Base-by-base conservation (phyloP, 768 basidiomycete species). In the Boletus edulis region DNA sequence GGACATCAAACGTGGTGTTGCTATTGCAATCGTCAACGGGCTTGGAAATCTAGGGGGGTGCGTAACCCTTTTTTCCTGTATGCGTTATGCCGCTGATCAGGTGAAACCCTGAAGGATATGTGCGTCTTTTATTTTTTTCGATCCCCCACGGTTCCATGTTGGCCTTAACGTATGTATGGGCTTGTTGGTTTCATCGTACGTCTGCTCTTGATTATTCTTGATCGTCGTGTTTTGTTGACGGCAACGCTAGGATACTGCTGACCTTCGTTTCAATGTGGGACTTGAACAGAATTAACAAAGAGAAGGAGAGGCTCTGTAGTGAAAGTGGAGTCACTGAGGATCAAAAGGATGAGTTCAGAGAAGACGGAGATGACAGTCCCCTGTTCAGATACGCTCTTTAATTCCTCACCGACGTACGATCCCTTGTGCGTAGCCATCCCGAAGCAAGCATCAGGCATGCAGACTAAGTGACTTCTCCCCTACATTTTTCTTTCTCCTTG, bases 31-130 rank as follows among this genome's bases (percentile, higher is more conserved):
- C 71, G 73, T 83, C 13, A 77, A 77, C 37, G 80, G 79, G 13
- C 52, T 81, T 41, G 82, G 79, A n/a, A 85, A 83, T 58, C 62
- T 84, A 15, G 82, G 82, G 55, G 82, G 81, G 61, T 78, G 45
- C 46, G 69, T 56, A 11, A 4, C 68, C 13, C 72, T 71, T 39
- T n/a, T 41, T 31, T 29, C 35, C 9, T 5, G 17, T 15, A 14
- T 27, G 3, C 24, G 15, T 38, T n/a, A 12, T 43, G 39, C 24
- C 14, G 29, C 9, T 38, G 0, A 40, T 20, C 39, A 59, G 34
- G 14, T 17, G 8, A 22, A 40, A 51, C 15, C 15, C n/a, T 46
- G 9, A 13, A 77, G 75, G 38, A 69, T 77, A 56, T 74, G 70
- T 54, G 64, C 76, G 1, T 71, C 77, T 2, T 78, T 72, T 53